phyloP scores from a whole-genome alignment of 768 basidiomycete species.

The Boletales sp. region DNA sequence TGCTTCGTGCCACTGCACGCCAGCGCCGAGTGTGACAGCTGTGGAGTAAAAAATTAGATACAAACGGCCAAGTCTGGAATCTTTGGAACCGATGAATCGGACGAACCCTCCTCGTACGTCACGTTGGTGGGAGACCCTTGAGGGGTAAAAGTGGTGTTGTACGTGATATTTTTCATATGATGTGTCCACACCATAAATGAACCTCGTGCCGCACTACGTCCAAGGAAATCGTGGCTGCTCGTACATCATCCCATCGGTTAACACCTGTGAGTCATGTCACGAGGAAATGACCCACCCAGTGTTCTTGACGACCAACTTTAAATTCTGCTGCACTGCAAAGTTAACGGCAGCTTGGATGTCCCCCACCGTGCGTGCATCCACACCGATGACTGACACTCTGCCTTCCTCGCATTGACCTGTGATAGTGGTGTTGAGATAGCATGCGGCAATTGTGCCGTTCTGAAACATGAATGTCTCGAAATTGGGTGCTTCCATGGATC shows the following conservation, averaged over 20 bases:
- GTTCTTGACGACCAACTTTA: constrained; percentile 27
- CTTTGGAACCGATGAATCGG: no score
- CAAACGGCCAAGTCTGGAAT: no score
- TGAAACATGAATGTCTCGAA: constrained; percentile 33
- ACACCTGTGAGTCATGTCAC: no score
- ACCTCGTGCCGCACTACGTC: constrained; percentile 36
- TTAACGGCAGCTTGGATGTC: constrained; percentile 26
- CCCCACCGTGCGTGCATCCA: constrained; percentile 19
- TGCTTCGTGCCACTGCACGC: constrained; percentile 47
- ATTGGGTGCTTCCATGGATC: constrained; percentile 36
- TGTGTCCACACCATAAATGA: constrained; percentile 44
- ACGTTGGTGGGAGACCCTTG: constrained; percentile 25
- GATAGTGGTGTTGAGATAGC: constrained; percentile 31
- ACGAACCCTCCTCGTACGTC: constrained; percentile 15
- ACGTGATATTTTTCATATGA: constrained; percentile 38
- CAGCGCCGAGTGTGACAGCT: constrained; percentile 38
- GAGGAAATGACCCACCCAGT: constrained; percentile 19
- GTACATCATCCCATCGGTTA: background rate
- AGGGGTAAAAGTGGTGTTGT: constrained; percentile 29
- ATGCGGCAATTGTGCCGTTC: constrained; percentile 43
- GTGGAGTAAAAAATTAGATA: constrained; percentile 13
- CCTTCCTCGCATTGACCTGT: constrained; percentile 20
- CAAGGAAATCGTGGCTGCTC: constrained; percentile 38
- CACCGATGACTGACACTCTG: constrained; percentile 22
- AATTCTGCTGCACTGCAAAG: constrained; percentile 19